Conservation (phyloP, 176 grass and related monocot species). For the Phoenix roebelenii region DNA sequence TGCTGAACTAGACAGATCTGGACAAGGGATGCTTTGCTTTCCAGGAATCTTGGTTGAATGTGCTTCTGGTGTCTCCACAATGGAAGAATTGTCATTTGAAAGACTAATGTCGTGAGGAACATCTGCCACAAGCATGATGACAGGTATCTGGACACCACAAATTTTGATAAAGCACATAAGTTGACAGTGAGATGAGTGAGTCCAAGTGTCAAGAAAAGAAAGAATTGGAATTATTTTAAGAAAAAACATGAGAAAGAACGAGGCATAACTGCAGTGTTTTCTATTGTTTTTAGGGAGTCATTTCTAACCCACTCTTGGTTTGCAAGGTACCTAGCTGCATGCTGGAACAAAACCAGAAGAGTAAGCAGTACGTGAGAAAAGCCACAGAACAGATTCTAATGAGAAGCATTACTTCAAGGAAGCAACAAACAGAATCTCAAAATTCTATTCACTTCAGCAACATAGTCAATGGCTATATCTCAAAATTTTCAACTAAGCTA, state of each 20-base stretch:
- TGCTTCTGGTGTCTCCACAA: constrained; percentile 60
- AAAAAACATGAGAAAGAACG: constrained; percentile 18
- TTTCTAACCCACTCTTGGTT: constrained; percentile 98
- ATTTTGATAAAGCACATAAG: too few species aligned
- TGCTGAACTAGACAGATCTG: constrained; percentile 54
- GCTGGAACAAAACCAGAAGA: constrained; percentile 33
- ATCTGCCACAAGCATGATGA: constrained; percentile 89
- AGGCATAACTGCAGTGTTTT: constrained; percentile 84
- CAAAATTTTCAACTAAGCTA: too few species aligned
- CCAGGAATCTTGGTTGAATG: constrained; percentile 33
- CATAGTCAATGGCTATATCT: too few species aligned
- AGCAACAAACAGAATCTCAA: too few species aligned
- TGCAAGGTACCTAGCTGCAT: constrained; percentile 84
- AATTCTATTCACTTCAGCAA: too few species aligned
- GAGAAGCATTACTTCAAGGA: too few species aligned
- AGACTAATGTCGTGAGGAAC: constrained; percentile 73
- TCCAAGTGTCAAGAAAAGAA: constrained; percentile 8
- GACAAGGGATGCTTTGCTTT: constrained; percentile 39
- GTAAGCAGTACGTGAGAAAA: too few species aligned
- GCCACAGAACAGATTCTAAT: too few species aligned
- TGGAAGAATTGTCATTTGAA: constrained; percentile 57
- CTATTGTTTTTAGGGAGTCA: constrained; percentile 95
- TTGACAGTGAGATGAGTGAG: constrained; percentile 3
- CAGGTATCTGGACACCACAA: constrained; percentile 61
- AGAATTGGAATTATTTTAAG: neutral